Evolutionary conservation across 2,329 filamentous ascomycete species (phyloP), one percentile per base, ranked within the genome.

Genomic region (Aureobasidium sp.): DNA sequence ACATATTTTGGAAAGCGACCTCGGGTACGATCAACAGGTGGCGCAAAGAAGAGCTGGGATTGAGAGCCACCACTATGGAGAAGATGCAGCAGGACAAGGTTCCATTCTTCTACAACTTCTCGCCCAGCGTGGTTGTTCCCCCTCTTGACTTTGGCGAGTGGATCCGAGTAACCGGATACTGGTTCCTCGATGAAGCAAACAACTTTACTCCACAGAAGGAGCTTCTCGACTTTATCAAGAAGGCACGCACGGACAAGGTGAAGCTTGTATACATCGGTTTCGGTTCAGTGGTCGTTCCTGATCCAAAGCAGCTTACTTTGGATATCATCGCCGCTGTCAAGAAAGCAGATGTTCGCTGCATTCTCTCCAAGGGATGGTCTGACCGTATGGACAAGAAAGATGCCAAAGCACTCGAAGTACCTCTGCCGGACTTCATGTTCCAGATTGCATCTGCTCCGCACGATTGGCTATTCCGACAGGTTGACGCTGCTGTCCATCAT

Each of bases 31-130:
- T 99, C 71, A 99, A 99, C 74, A 83, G 86, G 60, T 99, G 94
- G 94, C 86, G 94, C 66, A 91, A 90, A 73, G 88, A 86, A 66
- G 84, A 87, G 27, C 82, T 99, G 5, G 84, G 86, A 0, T 78
- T 99, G 32, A 89, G 87, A 57, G 87, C 86, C 66, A 99, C 94
- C 1, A 90, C 80, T 63, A 78, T 96, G 47, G 89, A 94, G 72
- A 96, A 92, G 77, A 85, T 99, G 84, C 91, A 97, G 76, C 87
- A 90, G 2, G 96, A 97, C 78, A 95, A 96, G 73, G 91, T 97
- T n/a, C 94, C 94, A 0, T 99, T 99, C 75, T 76, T 99, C 50
- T 99, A 99, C 79, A 97, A 97, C 76, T 97, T 97, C 74, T 96
- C 90, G 62, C 91, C 92, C 0, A 89, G 86, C 12, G 94, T 99